Percentiles rank a stretch among this genome's conserved stretches.
These are phyloP conservation scores for Arthrobotrys sphaeroides DNA, from an alignment of 2,329 filamentous ascomycete genomes.

Conservation along the genomic window DNA sequence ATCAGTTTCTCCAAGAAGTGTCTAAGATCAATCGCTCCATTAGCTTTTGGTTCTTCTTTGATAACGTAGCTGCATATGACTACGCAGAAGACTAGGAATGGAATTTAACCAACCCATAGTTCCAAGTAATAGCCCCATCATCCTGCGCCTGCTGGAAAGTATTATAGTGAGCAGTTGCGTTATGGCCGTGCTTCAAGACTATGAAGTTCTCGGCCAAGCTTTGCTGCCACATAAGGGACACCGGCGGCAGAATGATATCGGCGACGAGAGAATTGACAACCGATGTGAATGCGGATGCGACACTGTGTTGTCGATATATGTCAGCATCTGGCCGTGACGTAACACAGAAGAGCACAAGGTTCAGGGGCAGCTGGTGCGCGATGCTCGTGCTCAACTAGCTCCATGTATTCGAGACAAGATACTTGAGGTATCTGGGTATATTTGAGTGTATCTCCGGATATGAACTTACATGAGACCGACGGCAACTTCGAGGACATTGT, in stretches of 20 bases:
- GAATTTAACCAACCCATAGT: conserved; percentile 69
- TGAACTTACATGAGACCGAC: conserved; percentile 76
- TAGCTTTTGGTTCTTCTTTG: too few relatives aligned
- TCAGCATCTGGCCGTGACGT: conserved; percentile 24
- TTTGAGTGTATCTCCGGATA: not conserved
- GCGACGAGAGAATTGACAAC: conserved; percentile 77
- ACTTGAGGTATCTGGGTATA: not conserved
- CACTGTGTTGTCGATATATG: conserved; percentile 62
- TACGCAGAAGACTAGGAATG: too few relatives aligned
- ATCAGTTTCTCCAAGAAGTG: conserved; percentile 72
- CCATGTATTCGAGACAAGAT: not conserved
- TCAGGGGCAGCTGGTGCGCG: not conserved
- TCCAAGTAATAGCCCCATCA: conserved; percentile 76
- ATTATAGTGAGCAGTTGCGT: conserved; percentile 70
- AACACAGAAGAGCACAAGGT: conserved; percentile 16
- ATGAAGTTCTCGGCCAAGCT: conserved; percentile 81
- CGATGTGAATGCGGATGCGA: conserved; percentile 76
- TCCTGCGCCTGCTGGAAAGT: conserved; percentile 74
- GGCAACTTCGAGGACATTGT: conserved; percentile 79
- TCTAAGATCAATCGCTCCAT: conserved; percentile 60
- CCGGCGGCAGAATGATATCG: conserved; percentile 74
- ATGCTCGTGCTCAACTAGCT: not conserved
- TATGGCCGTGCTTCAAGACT: conserved; percentile 69
- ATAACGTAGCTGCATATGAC: too few relatives aligned
- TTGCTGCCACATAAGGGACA: conserved; percentile 74